Evolutionary conservation across 345 rosid genomes (phyloP).

Genomic region (Pelargonium nanum): DNA sequence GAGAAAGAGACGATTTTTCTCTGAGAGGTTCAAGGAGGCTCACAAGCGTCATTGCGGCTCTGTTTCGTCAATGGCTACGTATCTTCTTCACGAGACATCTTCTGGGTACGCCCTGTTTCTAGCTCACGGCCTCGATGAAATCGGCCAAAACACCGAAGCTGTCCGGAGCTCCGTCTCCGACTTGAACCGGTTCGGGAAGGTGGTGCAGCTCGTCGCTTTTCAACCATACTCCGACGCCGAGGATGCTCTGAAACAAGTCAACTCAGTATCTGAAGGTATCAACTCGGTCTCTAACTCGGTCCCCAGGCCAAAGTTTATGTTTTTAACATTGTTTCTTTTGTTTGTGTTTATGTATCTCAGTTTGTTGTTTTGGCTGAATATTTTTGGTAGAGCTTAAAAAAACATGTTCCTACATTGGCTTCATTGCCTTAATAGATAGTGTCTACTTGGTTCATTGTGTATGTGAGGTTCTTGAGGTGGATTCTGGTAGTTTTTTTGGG

Average conservation of each 20-base stretch:
- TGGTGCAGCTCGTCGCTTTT: constrained; percentile 63
- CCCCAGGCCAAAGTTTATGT: too few species aligned
- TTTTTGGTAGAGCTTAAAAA: too few species aligned
- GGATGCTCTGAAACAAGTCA: constrained; percentile 59
- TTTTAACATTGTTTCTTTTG: too few species aligned
- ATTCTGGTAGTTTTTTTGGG: too few species aligned
- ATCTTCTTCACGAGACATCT: constrained; percentile 54
- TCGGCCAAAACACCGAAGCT: constrained; percentile 75
- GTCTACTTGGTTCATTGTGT: too few species aligned
- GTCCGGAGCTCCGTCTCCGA: constrained; percentile 62
- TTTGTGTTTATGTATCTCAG: too few species aligned
- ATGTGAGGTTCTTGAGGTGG: too few species aligned
- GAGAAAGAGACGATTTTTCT: not conserved
- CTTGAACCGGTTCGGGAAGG: constrained; percentile 67
- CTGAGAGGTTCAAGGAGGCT: not conserved
- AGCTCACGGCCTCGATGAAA: constrained; percentile 64
- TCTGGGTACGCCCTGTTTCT: constrained; percentile 53
- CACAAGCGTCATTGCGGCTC: not conserved
- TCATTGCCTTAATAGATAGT: too few species aligned
- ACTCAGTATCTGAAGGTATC: constrained; percentile 7
- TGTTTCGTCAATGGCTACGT: constrained; percentile 37
- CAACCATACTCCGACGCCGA: constrained; percentile 54
- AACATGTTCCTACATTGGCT: too few species aligned
- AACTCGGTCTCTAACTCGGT: constrained; percentile 82
- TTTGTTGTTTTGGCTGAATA: too few species aligned